Conservation (phyloP, 2,329 filamentous ascomycete genomes). For the Sporothrix protearum region DNA sequence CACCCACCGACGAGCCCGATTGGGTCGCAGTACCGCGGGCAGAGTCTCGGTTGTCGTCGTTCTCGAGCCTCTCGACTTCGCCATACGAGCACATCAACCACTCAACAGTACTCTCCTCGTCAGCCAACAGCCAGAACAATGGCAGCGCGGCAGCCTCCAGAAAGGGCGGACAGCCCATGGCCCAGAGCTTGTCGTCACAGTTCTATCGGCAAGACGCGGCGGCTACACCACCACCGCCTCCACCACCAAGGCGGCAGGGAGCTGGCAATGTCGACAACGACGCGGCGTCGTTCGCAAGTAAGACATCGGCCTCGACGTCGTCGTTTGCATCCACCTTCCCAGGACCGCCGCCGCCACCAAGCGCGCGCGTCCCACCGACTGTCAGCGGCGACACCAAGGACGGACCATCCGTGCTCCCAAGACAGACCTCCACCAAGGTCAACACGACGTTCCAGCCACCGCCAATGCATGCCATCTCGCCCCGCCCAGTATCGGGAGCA, state of each 20-base stretch:
- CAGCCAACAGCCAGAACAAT: conserved; percentile 41
- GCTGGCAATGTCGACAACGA: not conserved
- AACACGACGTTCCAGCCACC: not conserved
- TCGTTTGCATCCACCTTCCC: conserved; percentile 43
- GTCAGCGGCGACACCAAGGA: conserved; percentile 24
- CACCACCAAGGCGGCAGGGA: conserved; percentile 29
- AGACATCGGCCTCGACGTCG: conserved; percentile 16
- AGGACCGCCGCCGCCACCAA: conserved; percentile 4
- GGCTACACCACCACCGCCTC: conserved; percentile 43
- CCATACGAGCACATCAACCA: conserved; percentile 57
- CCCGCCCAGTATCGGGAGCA: conserved; percentile 30
- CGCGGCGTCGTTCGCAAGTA: conserved; percentile 24
- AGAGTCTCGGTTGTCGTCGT: conserved; percentile 51
- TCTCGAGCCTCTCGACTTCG: conserved; percentile 57
- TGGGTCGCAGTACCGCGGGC: conserved; percentile 68
- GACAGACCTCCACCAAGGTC: not conserved
- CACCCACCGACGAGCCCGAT: conserved; percentile 68
- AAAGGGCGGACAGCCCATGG: conserved; percentile 35
- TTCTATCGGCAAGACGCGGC: not conserved
- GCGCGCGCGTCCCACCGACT: not conserved
- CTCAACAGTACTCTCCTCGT: conserved; percentile 46
- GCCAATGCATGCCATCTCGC: conserved; percentile 25
- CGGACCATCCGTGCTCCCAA: not conserved
- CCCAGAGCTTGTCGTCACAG: conserved; percentile 17
- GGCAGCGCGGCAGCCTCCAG: conserved; percentile 37